Conservation (phyloP, 768 basidiomycete genomes). For the Russula olivacea region DNA sequence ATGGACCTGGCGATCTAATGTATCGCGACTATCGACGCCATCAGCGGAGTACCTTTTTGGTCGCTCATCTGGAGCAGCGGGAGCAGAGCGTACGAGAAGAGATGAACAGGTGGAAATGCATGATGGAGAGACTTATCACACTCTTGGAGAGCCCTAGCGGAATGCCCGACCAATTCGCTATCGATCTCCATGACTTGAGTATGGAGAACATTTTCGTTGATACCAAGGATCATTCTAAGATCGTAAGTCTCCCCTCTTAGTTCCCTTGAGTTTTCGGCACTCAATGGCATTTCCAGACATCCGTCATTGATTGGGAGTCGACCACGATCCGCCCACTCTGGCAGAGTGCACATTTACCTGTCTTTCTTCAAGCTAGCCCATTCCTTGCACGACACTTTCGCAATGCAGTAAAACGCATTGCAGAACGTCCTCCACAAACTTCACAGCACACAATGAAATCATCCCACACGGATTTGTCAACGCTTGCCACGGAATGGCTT, state of each 20-base stretch:
- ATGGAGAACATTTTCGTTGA: conserved; percentile 84
- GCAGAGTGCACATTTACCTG: conserved; percentile 77
- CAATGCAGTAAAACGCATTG: conserved; percentile 50
- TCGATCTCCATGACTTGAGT: conserved; percentile 84
- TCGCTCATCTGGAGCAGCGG: conserved; percentile 60
- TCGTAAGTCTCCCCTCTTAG: conserved; percentile 46
- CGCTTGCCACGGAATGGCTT: conserved; percentile 64
- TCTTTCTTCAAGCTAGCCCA: conserved; percentile 71
- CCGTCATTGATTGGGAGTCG: conserved; percentile 88
- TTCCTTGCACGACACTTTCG: conserved; percentile 71
- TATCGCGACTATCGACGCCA: conserved; percentile 79
- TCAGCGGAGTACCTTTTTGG: conserved; percentile 72
- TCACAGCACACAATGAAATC: conserved; percentile 27
- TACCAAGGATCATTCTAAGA: conserved; percentile 53
- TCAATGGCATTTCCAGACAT: conserved; percentile 46
- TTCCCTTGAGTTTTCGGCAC: background rate
- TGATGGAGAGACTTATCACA: conserved; percentile 56
- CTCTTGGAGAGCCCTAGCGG: conserved; percentile 29
- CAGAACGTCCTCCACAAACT: conserved; percentile 25
- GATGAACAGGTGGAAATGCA: conserved; percentile 61
- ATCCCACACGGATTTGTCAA: conserved; percentile 33
- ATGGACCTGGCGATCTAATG: conserved; percentile 66
- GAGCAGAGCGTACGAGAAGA: conserved; percentile 61
- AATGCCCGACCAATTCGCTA: conserved; percentile 57
- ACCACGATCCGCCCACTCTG: conserved; percentile 84